phyloP scores from a whole-genome alignment of 1,284 basidiomycete species.

The Farysia itapuensis region DNA sequence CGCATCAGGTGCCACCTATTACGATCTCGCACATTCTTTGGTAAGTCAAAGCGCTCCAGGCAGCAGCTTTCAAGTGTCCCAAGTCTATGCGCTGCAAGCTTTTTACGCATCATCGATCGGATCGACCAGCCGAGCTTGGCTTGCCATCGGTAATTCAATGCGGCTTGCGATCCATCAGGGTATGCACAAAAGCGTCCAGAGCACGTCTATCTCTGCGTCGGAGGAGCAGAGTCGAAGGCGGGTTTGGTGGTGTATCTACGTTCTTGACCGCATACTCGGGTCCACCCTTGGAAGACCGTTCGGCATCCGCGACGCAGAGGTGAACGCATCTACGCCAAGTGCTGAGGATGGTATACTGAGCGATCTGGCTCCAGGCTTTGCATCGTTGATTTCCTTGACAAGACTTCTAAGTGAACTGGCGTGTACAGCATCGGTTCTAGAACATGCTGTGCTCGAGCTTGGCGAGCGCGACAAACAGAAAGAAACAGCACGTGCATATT shows the following conservation, averaged over 20 bases:
- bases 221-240: slow-evolving; percentile 2
- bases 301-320: slow-evolving; percentile 5
- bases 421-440: not conserved
- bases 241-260: slow-evolving; percentile 10
- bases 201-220: not conserved
- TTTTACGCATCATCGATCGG: slow-evolving; percentile 2
- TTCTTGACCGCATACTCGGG: slow-evolving; percentile 4
- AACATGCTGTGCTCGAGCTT: not conserved
- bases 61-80: no score
- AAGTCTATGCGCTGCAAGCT: slow-evolving; percentile 13
- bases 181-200: slow-evolving; percentile 3
- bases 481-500: not conserved
- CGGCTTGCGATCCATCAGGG: slow-evolving; percentile 6
- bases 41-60: no score
- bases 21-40: no score
- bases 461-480: not conserved
- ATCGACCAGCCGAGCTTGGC: slow-evolving; percentile 6
- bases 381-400: not conserved
- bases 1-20: no score
- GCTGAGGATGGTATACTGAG: not conserved
- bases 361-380: not conserved
- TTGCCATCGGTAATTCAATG: slow-evolving; percentile 3
- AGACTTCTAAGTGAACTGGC: not conserved
- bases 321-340: slow-evolving; percentile 1
- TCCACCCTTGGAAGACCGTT: slow-evolving; percentile 4